Evolutionary conservation across 768 basidiomycete genomes (phyloP).

Genomic region (Suillus subaureus): DNA sequence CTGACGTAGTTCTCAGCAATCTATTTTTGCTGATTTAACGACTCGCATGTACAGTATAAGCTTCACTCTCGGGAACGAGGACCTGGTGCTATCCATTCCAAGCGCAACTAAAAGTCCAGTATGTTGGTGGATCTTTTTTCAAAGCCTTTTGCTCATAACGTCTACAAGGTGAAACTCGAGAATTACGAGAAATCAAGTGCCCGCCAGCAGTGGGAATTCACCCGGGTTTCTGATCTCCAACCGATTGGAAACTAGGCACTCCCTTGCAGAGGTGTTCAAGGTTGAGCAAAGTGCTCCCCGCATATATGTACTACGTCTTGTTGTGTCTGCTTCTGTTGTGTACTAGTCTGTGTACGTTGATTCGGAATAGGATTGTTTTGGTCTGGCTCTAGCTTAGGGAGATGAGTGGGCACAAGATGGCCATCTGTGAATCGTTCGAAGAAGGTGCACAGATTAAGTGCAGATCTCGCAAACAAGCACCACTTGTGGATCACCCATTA

Average conservation of each 20-base stretch:
- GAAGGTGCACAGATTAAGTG: background rate
- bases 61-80: background rate
- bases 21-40: background rate
- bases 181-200: background rate
- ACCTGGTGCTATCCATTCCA: background rate
- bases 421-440: background rate
- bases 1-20: background rate
- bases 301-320: background rate
- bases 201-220: background rate
- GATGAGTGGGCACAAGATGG: background rate
- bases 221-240: background rate
- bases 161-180: background rate
- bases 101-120: background rate
- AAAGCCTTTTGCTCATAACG: background rate
- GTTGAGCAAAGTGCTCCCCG: background rate
- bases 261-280: background rate
- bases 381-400: background rate
- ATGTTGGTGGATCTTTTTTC: background rate
- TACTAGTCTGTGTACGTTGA: background rate
- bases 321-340: background rate
- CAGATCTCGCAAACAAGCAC: background rate
- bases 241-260: background rate
- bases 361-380: background rate
- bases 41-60: background rate
- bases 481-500: background rate